Conservation (phyloP, 305 asterid genomes). For the Salvia sclarea region DNA sequence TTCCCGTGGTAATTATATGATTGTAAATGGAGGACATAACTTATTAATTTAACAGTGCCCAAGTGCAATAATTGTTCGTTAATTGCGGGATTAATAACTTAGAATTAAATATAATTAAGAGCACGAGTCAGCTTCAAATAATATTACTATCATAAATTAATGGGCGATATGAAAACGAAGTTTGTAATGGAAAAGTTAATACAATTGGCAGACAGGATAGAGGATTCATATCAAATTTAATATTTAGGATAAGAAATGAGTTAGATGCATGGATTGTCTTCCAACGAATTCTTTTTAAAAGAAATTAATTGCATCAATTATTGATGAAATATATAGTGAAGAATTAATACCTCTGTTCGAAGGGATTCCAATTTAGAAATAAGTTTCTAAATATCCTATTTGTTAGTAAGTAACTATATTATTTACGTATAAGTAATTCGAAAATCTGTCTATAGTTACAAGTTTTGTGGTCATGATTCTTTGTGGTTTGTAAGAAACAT, state of each 20-base stretch:
- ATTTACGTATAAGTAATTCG: not conserved
- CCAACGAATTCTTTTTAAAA: not conserved
- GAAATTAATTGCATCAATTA: not conserved
- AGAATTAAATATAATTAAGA: slow-evolving; percentile 11
- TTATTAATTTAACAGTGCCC: not conserved
- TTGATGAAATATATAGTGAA: not conserved
- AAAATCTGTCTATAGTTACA: not conserved
- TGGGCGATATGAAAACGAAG: slow-evolving; percentile 40
- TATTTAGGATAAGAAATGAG: slow-evolving; percentile 24
- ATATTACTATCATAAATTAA: slow-evolving; percentile 2
- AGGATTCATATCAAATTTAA: slow-evolving; percentile 31
- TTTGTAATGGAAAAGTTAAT: slow-evolving; percentile 30
- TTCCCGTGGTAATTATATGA: not conserved
- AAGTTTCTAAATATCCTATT: not conserved
- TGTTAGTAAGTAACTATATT: not conserved
- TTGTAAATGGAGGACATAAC: not conserved
- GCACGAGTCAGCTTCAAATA: slow-evolving; percentile 33
- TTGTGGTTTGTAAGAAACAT: no score
- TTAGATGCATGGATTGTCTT: slow-evolving; percentile 19
- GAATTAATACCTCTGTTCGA: not conserved
- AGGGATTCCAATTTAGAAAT: not conserved
- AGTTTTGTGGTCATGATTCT: no score
- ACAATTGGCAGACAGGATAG: slow-evolving; percentile 49
- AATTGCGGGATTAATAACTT: slow-evolving; percentile 26
- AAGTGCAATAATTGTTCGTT: slow-evolving; percentile 14